phyloP scores from a whole-genome alignment of 192 early-diverging fungal genomes.

The Allomyces macrogynus region DNA sequence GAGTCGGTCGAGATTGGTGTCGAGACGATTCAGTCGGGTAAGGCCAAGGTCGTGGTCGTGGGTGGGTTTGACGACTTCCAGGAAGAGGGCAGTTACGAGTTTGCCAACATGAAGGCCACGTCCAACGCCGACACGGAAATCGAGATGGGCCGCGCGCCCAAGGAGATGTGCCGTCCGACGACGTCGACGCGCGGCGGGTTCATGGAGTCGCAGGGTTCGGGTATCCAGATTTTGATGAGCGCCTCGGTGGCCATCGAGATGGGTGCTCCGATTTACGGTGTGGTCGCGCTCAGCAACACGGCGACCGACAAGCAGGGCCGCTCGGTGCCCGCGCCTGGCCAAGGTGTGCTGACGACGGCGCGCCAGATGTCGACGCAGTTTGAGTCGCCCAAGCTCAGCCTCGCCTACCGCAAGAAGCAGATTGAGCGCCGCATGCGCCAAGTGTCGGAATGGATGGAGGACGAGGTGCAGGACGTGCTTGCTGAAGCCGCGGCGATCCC shows the following conservation, averaged over 20 bases:
- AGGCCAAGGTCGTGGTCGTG: conserved; percentile 80
- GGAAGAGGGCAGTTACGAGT: conserved; percentile 83
- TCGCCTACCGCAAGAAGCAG: conserved; percentile 65
- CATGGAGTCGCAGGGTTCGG: conserved; percentile 81
- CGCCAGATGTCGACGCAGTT: conserved; percentile 37
- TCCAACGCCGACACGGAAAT: conserved; percentile 64
- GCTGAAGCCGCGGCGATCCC: conserved; percentile 13
- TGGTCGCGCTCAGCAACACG: conserved; percentile 68
- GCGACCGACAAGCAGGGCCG: conserved; percentile 89
- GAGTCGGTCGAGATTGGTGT: conserved; percentile 79
- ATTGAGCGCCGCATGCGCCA: conserved; percentile 48
- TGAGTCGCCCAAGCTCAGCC: conserved; percentile 43
- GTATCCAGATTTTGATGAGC: conserved; percentile 75
- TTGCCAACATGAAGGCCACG: conserved; percentile 91
- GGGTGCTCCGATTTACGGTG: conserved; percentile 80
- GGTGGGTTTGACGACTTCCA: conserved; percentile 88
- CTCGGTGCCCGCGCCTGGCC: conserved; percentile 82
- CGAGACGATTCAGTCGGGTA: conserved; percentile 70
- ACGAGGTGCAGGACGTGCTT: conserved; percentile 49
- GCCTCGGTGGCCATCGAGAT: conserved; percentile 71
- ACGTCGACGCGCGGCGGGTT: conserved; percentile 76
- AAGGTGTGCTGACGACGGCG: conserved; percentile 80
- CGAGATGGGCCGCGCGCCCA: conserved; percentile 60
- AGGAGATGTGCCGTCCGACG: conserved; percentile 78
- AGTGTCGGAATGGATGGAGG: conserved; percentile 58